These are phyloP conservation scores for Euryodendron excelsum DNA, from an alignment of 148 eudicot genomes.

Conservation along the genomic window DNA sequence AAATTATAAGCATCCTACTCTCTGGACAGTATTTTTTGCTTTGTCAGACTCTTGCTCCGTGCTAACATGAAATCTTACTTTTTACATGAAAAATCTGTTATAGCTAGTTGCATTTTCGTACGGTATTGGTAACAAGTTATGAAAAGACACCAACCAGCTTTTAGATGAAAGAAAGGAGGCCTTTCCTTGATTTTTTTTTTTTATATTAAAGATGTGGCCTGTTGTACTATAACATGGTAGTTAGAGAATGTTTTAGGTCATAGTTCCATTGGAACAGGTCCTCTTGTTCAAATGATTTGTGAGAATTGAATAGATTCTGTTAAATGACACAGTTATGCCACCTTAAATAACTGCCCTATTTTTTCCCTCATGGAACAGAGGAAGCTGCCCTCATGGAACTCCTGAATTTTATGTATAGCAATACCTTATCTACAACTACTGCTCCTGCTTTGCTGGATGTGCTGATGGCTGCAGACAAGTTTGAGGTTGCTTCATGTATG, in stretches of 20 bases:
- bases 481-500: constrained; percentile 90
- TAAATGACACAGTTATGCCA: neutral
- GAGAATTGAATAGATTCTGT: neutral
- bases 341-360: neutral
- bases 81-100: constrained; percentile 3
- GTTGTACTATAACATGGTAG: neutral
- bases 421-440: constrained; percentile 47
- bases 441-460: constrained; percentile 72
- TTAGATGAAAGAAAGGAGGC: constrained; percentile 4
- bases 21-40: neutral
- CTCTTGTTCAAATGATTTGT: neutral
- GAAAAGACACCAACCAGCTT: neutral
- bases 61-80: neutral
- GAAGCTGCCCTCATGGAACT: constrained; percentile 82
- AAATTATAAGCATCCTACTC: constrained; percentile 6
- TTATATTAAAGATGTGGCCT: neutral
- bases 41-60: neutral
- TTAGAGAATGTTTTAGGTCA: neutral
- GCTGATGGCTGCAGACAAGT: constrained; percentile 85
- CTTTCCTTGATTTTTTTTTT: neutral
- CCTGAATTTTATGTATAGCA: constrained; percentile 79
- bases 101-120: neutral
- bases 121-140: neutral
- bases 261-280: neutral
- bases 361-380: constrained; percentile 47